Evolutionary conservation across 805 yeast genomes (phyloP).

Genomic region (Candida ipomoeae): DNA sequence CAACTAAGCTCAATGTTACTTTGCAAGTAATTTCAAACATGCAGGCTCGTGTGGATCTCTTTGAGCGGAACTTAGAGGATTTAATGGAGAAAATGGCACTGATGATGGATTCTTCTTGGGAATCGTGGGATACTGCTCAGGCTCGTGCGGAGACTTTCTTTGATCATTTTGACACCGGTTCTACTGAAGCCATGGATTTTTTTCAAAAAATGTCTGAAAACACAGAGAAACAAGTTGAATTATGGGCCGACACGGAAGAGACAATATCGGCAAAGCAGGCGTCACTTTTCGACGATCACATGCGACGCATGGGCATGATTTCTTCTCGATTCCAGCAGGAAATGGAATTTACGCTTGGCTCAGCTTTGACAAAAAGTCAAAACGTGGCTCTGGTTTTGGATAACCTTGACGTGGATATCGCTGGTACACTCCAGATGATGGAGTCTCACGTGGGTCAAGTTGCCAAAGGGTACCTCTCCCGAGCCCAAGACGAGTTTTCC

Average conservation of each 20-base stretch:
- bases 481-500: not conserved
- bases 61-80: conserved; percentile 3
- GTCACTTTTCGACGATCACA: conserved; percentile 5
- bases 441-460: conserved; percentile 1
- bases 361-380: not conserved
- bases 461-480: not conserved
- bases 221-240: conserved; percentile 3
- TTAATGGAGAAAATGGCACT: conserved; percentile 1
- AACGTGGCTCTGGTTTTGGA: not conserved
- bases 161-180: not conserved
- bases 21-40: not conserved
- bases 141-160: not conserved
- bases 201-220: conserved; percentile 1
- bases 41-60: not conserved
- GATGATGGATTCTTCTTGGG: conserved; percentile 2
- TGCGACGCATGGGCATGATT: not conserved
- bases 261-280: conserved; percentile 1
- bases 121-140: not conserved
- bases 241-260: conserved; percentile 4
- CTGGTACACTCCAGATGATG: not conserved
- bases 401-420: not conserved
- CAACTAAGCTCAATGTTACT: not conserved
- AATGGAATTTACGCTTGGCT: not conserved
- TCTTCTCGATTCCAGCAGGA: not conserved
- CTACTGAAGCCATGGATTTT: not conserved